phyloP scores from a whole-genome alignment of 2,329 filamentous ascomycete genomes.

The Calycina marina region DNA sequence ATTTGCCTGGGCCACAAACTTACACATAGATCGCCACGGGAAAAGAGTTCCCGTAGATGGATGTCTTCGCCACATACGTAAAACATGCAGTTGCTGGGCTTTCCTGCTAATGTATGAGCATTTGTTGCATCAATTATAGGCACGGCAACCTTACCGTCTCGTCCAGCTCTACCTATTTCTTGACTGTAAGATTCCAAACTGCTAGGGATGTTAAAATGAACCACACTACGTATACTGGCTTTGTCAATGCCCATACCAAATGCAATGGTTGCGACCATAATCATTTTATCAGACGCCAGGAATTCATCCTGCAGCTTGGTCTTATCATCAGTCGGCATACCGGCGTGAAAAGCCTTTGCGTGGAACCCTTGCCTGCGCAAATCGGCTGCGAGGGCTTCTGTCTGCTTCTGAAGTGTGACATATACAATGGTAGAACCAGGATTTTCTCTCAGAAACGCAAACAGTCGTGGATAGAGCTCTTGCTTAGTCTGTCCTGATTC shows the following conservation, averaged over 20 bases:
- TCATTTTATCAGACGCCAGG: constrained; percentile 30
- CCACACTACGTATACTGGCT: constrained; percentile 35
- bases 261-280: constrained; percentile 40
- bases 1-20: too few species aligned
- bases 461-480: constrained; percentile 31
- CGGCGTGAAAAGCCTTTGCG: constrained; percentile 34
- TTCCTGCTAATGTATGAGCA: too few species aligned
- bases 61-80: constrained; percentile 43
- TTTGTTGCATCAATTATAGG: too few species aligned
- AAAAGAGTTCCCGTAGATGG: constrained; percentile 42
- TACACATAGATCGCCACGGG: constrained; percentile 41
- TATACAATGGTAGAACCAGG: constrained; percentile 45
- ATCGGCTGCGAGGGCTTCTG: constrained; percentile 28
- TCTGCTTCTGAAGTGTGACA: constrained; percentile 40
- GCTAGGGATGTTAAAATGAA: constrained; percentile 36
- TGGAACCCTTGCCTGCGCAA: constrained; percentile 27
- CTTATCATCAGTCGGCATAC: constrained; percentile 32
- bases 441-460: constrained; percentile 33
- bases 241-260: constrained; percentile 49
- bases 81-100: constrained; percentile 43
- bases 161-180: constrained; percentile 39
- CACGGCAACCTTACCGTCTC: constrained; percentile 34
- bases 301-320: constrained; percentile 34
- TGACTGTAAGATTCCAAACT: constrained; percentile 43
- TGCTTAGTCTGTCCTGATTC: constrained; percentile 27